Base-by-base conservation (phyloP, 371 early-diverging fungal species). In the Lichtheimia corymbifera region DNA sequence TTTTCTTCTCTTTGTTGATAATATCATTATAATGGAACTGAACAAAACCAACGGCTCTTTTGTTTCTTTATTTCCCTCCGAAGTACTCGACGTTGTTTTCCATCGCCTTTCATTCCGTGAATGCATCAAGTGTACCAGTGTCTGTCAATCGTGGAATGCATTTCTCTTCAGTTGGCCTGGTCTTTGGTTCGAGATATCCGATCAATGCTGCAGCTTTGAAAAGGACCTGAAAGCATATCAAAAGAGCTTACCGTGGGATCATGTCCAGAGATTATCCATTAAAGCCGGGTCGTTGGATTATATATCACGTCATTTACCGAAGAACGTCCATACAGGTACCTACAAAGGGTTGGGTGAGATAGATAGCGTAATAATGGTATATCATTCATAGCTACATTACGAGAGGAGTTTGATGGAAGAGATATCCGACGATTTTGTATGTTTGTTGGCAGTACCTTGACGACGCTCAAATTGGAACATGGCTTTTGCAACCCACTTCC, bases 71-170 rank as follows among this genome's bases (percentile, higher is more conserved):
- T 20, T 59, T 1, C 52, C 42, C 7, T 59, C 4, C 43, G 59
- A 59, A 28, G 35, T 59, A 14, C n/a, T 59, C 24, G 28, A 28
- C 14, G 59, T 24, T 18, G 51, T 59, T 7, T 59, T 59, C 20
- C 2, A 28, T 7, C 6, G 35, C 41, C 30, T 53, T 4, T 12
- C 49, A 17, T 43, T 61, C 44, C 45, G 45, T 28, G 53, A 61
- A 61, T 27, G 27, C 20, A 30, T 61, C 30, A 15, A 25, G 3
- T 44, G 56, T n/a, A 56, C 45, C n/a, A n/a, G 25, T n/a, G 45
- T 56, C 18, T 56, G 56, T 56, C 25, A 45, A 14, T 7, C 56
- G 6, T 56, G 56, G 56, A 42, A 44, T 7, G 41, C 56, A 12
- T 56, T 56, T 28, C 25, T 56, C 14, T 25, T 56, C 7, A 41